Evolutionary conservation across 192 early-diverging fungal species (phyloP).

Genomic region (Coemansia sp.): DNA sequence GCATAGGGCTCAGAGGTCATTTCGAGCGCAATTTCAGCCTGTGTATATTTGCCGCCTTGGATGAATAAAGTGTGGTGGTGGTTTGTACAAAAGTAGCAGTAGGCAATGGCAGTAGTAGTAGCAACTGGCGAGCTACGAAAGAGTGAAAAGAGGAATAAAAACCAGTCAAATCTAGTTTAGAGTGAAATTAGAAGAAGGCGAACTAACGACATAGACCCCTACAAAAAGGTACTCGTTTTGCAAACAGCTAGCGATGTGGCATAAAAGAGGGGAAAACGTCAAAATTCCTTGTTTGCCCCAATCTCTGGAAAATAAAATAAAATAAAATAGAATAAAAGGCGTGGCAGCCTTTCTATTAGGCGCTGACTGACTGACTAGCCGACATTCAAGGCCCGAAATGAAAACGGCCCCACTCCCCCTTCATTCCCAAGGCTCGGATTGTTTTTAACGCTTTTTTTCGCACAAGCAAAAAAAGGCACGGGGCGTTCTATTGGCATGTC

Average conservation of each 20-base stretch:
- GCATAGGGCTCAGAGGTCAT: conserved; percentile 33
- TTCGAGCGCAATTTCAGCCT: conserved; percentile 6
- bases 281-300: not conserved
- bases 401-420: not conserved
- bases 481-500: not conserved
- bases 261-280: not conserved
- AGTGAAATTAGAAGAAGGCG: not conserved
- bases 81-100: too few species aligned
- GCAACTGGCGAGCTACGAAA: not conserved
- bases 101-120: too few species aligned
- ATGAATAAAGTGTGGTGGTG: not conserved
- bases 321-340: not conserved
- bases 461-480: not conserved
- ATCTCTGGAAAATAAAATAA: not conserved
- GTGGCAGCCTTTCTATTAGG: too few species aligned
- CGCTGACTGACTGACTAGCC: too few species aligned
- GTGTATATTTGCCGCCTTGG: not conserved
- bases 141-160: not conserved
- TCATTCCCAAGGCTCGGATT: not conserved
- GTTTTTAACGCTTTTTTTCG: not conserved
- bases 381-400: not conserved
- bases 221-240: not conserved
- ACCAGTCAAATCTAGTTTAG: not conserved
- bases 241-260: not conserved
- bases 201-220: not conserved